Conservation (phyloP, 768 basidiomycete species). For the Termitomyces sp. region DNA sequence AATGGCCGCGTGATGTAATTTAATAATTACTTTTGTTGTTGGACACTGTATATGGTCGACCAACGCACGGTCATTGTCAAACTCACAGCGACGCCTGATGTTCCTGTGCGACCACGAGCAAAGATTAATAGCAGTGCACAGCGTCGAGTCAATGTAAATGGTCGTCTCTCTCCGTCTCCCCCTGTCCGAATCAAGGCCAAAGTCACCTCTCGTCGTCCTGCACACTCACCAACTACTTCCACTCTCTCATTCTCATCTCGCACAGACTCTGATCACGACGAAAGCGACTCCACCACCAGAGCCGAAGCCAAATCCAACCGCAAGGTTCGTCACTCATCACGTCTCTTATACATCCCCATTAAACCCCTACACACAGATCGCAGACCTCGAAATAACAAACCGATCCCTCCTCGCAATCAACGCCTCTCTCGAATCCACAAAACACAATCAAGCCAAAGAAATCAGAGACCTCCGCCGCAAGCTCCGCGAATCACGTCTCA, state of each 20-base stretch:
- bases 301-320: slow-evolving; percentile 81
- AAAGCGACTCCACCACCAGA: slow-evolving; percentile 35
- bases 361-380: slow-evolving; percentile 50
- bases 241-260: slow-evolving; percentile 71
- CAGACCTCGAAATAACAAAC: slow-evolving; percentile 89
- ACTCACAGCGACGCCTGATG: slow-evolving; percentile 12
- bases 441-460: slow-evolving; percentile 76
- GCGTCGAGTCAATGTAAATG: neutral
- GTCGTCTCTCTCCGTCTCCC: slow-evolving; percentile 29
- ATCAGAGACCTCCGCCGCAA: slow-evolving; percentile 80
- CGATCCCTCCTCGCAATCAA: slow-evolving; percentile 84
- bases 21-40: too few species aligned
- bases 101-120: slow-evolving; percentile 42
- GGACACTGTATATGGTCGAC: too few species aligned
- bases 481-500: slow-evolving; percentile 75
- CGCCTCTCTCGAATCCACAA: slow-evolving; percentile 70
- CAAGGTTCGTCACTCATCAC: slow-evolving; percentile 44
- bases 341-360: neutral
- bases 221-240: slow-evolving; percentile 59
- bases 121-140: slow-evolving; percentile 54
- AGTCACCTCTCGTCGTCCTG: slow-evolving; percentile 40
- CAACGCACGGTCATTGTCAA: too few species aligned
- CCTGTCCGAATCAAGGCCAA: slow-evolving; percentile 53
- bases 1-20: slow-evolving; percentile 6
- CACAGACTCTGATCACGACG: slow-evolving; percentile 29